Base-by-base conservation (phyloP, 495 filamentous ascomycete species). In the Jackrogersella minutella region DNA sequence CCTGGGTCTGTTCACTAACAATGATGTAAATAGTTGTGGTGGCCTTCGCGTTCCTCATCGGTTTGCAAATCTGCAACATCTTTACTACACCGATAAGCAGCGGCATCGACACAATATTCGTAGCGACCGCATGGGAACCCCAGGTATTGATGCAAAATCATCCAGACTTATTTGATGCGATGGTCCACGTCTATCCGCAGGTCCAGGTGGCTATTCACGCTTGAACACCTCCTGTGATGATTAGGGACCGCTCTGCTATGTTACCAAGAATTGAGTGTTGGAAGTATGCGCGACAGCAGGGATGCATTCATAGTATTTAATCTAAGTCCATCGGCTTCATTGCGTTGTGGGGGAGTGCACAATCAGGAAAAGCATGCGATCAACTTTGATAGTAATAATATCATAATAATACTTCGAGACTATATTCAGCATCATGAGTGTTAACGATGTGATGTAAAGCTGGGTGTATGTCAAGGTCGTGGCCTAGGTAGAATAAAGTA, bases 81-180 rank as follows among this genome's bases (percentile, higher is more conserved):
- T 94, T 97, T 78, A 89, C 94, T 59, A 91, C 90, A 10, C 93
- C 91, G 2, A 81, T 93, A 13, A 87, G 89, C 74, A 85, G 81
- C 67, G 88, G 90, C 14, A 81, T 89, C 31, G 84, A 88, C 64
- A 96, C 93, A 3, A 90, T 97, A 62, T 97, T 97, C 70, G 91
- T 93, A 8, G 91, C 91, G 5, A 86, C 88, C 73, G 94, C 91
- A 0, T 96, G 92, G 89, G 91, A 96, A 70, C 93, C 93, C 0
- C 87, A 94, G 74, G 90, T 93, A 7, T 76, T 97, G 81, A 90
- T 92, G 72, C 80, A 85, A 17, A 88, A 96, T 53, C 93, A 96
- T 74, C 88, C 88, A 0, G 91, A 93, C 57, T 77, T 98, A 56
- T 97, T 92, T 66, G 74, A 86, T 17, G 79, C 82, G 61, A 89